These are phyloP conservation scores for Chaetoceros muelleri DNA, from an alignment of 108 stramenopile species.

Conservation along the genomic window DNA sequence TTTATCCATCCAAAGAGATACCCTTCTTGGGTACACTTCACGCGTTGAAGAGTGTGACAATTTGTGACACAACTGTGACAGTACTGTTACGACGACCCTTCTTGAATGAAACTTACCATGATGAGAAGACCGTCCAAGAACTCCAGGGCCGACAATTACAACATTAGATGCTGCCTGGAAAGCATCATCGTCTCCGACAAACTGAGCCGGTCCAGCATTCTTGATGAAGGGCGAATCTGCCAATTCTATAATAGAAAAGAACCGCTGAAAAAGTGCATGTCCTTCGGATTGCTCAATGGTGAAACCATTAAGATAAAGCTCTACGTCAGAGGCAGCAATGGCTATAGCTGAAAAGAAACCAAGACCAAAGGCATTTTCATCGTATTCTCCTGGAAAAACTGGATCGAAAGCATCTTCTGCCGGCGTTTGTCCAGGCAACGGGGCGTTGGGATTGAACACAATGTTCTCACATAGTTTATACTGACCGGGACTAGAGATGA, in stretches of 20 bases:
- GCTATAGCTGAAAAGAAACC: conserved; percentile 21
- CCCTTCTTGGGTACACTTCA: too few relatives aligned
- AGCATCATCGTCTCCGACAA: conserved; percentile 1
- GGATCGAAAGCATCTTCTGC: background rate
- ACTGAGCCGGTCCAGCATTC: conserved; percentile 9
- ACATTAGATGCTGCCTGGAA: conserved; percentile 9
- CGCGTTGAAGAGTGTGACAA: too few relatives aligned
- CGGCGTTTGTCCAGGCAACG: background rate
- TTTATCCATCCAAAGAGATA: too few relatives aligned
- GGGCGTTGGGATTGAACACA: conserved; percentile 11
- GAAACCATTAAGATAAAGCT: conserved; percentile 12
- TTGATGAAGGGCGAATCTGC: conserved; percentile 12
- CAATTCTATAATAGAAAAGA: conserved; percentile 22
- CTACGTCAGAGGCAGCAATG: conserved; percentile 11
- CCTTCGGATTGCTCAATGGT: conserved; percentile 9
- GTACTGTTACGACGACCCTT: too few relatives aligned
- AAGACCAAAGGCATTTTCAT: conserved; percentile 11
- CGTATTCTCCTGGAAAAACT: conserved; percentile 7
- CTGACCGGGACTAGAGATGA: background rate
- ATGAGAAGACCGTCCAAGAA: conserved; percentile 12
- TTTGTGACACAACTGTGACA: too few relatives aligned
- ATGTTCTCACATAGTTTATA: conserved; percentile 16
- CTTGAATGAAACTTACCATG: too few relatives aligned
- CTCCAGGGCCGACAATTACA: conserved; percentile 7
- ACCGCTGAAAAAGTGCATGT: conserved; percentile 20